Evolutionary conservation across 805 yeast species (phyloP), one percentile per base, ranked within the genome.

Genomic region (Danielia oregonensis): DNA sequence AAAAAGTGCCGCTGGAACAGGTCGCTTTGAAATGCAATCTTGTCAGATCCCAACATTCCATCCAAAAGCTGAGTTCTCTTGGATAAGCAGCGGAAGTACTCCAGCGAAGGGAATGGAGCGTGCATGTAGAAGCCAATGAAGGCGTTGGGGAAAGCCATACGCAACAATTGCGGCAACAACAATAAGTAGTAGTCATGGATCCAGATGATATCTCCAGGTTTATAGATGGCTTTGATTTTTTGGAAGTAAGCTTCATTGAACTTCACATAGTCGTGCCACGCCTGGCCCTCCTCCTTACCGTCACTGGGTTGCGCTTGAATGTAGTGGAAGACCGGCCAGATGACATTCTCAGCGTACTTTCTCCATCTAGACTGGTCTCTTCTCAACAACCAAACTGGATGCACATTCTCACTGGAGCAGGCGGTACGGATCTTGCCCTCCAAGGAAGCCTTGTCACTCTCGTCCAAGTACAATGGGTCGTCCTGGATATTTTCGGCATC

Each of bases 281-380:
- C 75, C 30, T 75, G 71, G 29, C 78, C 72, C 53, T 86, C 91
- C 24, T 72, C 78, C 19, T 74, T 69, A 4, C 86, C 86, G 54
- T 82, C 82, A 2, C 79, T 72, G 0, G 83, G 75, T 37, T 81
- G 81, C 28, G 82, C 81, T 59, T 86, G 83, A 57, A 93, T 87
- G 63, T 93, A 93, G 55, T 93, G 98, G 61, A 91, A 79, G 2
- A 87, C 82, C 1, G 96, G 96, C 97, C 98, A 93, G 18, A 93
- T 65, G 14, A 82, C 81, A 49, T 83, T 78, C 55, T 91, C 97
- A 1, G 97, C 95, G 54, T 86, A 91, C 46, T 72, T 72, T 46
- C 97, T 73, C 96, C 97, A 91, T 40, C 89, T 68, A 28, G 68
- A 68, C 57, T 85, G 95, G 59, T 84, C 84, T 41, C 80, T 75